Conservation (phyloP, 768 basidiomycete genomes). For the Termitomyces sp. region DNA sequence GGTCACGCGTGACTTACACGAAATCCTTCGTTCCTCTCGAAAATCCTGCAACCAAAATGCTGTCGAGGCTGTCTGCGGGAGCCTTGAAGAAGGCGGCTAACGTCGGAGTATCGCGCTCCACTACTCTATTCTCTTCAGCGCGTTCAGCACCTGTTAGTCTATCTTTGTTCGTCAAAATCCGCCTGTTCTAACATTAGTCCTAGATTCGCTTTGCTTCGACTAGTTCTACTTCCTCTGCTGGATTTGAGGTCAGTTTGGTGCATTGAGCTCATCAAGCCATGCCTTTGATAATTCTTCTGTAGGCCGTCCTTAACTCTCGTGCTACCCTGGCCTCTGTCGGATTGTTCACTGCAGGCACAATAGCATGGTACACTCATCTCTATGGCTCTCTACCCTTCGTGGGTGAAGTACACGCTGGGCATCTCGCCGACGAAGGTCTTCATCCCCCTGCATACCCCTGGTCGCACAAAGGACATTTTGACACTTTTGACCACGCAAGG, state of each 20-base stretch:
- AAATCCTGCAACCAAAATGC: constrained; percentile 64
- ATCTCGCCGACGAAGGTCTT: constrained; percentile 90
- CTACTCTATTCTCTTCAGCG: constrained; percentile 35
- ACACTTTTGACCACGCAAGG: constrained; percentile 97
- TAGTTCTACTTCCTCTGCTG: constrained; percentile 47
- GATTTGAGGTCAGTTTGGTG: constrained; percentile 56
- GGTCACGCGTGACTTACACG: constrained; percentile 44
- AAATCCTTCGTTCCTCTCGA: constrained; percentile 33
- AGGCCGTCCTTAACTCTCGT: constrained; percentile 71
- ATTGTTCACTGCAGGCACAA: constrained; percentile 77
- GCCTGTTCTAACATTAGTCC: constrained; percentile 16
- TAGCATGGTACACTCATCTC: constrained; percentile 95
- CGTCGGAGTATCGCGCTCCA: constrained; percentile 42
- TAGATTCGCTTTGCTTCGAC: constrained; percentile 76
- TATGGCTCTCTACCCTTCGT: constrained; percentile 90
- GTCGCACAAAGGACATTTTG: constrained; percentile 83
- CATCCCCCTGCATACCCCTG: constrained; percentile 87
- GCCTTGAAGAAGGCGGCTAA: constrained; percentile 58
- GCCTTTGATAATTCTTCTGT: neutral
- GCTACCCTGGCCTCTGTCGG: constrained; percentile 73
- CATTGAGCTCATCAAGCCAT: neutral
- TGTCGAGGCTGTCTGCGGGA: constrained; percentile 77
- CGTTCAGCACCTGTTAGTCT: constrained; percentile 49
- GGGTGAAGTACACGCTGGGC: constrained; percentile 89
- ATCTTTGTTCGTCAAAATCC: constrained; percentile 6